Conservation (phyloP, 495 filamentous ascomycete species). For the Aspergillus diversus region DNA sequence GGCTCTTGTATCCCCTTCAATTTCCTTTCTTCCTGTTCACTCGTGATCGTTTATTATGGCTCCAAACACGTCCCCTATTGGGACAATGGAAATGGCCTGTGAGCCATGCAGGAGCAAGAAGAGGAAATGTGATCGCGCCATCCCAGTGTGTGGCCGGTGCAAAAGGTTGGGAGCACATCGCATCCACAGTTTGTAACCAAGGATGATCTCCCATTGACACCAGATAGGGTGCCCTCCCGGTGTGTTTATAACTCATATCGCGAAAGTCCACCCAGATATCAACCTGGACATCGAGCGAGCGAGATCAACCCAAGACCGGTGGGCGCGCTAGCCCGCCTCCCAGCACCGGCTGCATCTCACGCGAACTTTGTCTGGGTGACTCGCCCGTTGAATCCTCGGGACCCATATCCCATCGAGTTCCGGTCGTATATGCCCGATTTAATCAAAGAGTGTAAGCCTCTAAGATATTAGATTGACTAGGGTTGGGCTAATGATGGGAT, state of each 20-base stretch:
- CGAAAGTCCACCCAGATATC: too few species aligned
- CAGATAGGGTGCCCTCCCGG: too few species aligned
- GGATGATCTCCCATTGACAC: neutral
- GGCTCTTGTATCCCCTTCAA: too few species aligned
- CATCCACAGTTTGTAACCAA: too few species aligned
- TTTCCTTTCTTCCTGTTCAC: too few species aligned
- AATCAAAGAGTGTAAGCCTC: conserved; percentile 7
- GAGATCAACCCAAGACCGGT: too few species aligned
- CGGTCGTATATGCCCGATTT: conserved; percentile 16
- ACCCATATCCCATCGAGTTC: conserved; percentile 1
- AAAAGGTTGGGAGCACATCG: conserved; percentile 2
- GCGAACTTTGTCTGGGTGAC: neutral
- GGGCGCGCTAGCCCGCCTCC: too few species aligned
- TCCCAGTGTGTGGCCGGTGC: conserved; percentile 9
- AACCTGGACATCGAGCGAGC: too few species aligned
- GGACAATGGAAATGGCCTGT: conserved; percentile 15
- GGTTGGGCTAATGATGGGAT: neutral
- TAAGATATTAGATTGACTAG: neutral
- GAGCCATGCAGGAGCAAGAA: conserved; percentile 11
- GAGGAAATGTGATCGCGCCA: conserved; percentile 10
- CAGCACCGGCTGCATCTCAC: neutral
- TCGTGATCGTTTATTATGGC: too few species aligned
- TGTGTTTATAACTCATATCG: too few species aligned
- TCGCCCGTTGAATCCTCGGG: neutral
- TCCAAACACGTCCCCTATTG: too few species aligned